Base-by-base conservation (phyloP, 2,329 filamentous ascomycete species). In the Beauveria pseudobassiana region DNA sequence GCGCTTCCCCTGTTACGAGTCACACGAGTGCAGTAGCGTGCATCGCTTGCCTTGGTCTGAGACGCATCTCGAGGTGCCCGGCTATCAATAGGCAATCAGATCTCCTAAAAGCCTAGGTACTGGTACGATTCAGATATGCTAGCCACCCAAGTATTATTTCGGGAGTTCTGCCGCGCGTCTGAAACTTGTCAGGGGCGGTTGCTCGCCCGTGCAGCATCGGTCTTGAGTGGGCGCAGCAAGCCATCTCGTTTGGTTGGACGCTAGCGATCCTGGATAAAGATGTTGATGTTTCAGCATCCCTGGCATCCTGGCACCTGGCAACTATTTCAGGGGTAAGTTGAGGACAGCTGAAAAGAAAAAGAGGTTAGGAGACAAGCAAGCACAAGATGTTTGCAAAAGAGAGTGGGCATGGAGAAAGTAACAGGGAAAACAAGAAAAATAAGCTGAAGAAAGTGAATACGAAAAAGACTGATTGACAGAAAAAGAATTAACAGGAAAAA, bases 1-100 rank as follows among this genome's bases (percentile, higher is more conserved):
- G 45, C 55, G 45, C 55, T 28, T 58, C 30, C 49, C 45, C 55
- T 59, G 55, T 50, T 59, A 59, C 55, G 45, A 49, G 16, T 24
- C 34, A 38, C 34, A 38, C 34, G 34, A 38, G 34, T 4, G 7
- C 26, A 22, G 45, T 57, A 57, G 43, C 42, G 54, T 38, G 54
- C 48, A 20, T 57, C 43, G 34, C 18, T 18, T 28, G n/a, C 34
- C 28, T 16, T 22, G 26, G 43, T 24, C 43, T 30, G 54, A 48
- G 54, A 57, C 43, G 42, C 34, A 48, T 42, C 45, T 38, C 34
- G 34, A 38, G 6, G 10, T 7, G 34, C n/a, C 55, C n/a, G 14
- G 26, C 16, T 12, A 38, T 38, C 1, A 6, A 38, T 14, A 38
- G 34, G 34, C 34, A 38, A 38, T 14, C 34, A 38, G 34, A 38